phyloP scores from a whole-genome alignment of 768 basidiomycete species.

The Lactifluus pinguis region DNA sequence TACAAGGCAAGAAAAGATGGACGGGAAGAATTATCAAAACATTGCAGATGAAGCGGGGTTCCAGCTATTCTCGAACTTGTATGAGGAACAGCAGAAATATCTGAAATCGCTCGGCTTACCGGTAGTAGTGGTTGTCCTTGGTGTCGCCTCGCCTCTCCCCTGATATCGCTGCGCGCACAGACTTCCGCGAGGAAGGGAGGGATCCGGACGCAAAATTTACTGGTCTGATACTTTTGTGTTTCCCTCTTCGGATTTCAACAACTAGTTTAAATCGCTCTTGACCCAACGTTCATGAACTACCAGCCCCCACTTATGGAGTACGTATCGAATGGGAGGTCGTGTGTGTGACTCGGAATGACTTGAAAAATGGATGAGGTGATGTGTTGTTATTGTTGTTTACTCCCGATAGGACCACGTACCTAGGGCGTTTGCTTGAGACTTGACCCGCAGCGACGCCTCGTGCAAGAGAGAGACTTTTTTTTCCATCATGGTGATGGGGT shows the following conservation, averaged over 20 bases:
- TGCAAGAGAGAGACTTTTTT: background rate
- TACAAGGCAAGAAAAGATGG: background rate
- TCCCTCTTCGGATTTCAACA: background rate
- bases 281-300: background rate
- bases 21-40: slow-evolving; percentile 1
- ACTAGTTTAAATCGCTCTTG: background rate
- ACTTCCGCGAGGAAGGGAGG: background rate
- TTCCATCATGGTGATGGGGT: slow-evolving; percentile 7
- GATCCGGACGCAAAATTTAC: background rate
- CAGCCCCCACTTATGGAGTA: background rate
- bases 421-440: background rate
- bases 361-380: background rate
- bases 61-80: background rate
- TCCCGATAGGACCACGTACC: background rate
- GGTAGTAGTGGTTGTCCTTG: background rate
- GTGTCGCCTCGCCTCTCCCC: background rate
- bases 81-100: background rate
- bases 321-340: background rate
- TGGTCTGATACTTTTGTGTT: background rate
- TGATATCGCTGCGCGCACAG: background rate
- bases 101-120: background rate
- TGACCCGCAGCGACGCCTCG: background rate
- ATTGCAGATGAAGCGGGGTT: background rate
- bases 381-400: background rate
- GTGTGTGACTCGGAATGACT: background rate